Conservation (phyloP, 345 rosid genomes). For the Cardamine resedifolia region DNA sequence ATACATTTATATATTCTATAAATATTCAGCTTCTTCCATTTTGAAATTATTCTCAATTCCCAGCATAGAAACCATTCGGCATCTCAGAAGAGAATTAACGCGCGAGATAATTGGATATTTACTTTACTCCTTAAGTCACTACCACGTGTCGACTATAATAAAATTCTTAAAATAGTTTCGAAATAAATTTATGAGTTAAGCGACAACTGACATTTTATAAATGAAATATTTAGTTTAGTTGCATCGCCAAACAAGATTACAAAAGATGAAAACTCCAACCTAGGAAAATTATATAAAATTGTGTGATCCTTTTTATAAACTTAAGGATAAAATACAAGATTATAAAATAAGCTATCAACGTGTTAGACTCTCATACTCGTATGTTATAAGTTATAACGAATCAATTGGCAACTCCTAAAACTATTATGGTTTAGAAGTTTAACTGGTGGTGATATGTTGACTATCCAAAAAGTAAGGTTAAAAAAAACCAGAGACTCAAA, state of each 20-base stretch:
- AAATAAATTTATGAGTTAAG: not conserved
- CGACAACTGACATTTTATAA: not conserved
- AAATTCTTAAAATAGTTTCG: not conserved
- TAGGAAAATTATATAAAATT: not conserved
- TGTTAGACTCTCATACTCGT: too few species aligned
- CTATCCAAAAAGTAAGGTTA: too few species aligned
- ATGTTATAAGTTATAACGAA: too few species aligned
- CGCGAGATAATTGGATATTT: not conserved
- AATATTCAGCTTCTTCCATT: not conserved
- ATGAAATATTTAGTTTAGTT: not conserved
- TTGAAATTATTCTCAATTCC: not conserved
- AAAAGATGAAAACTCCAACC: not conserved
- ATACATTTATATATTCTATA: not conserved
- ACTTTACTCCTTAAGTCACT: not conserved
- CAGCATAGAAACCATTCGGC: conserved; percentile 10
- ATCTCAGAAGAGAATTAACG: not conserved
- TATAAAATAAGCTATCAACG: too few species aligned
- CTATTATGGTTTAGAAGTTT: too few species aligned
- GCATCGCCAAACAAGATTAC: not conserved
- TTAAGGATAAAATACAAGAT: too few species aligned
- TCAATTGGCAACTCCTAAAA: too few species aligned
- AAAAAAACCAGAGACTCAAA: too few species aligned
- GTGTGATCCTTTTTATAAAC: too few species aligned
- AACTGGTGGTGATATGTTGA: too few species aligned
- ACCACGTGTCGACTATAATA: not conserved